A percentile compares a stretch with the other conserved stretches of the same genome.
These are phyloP conservation scores for Dothiorella sarmentorum DNA, from an alignment of 2,329 filamentous ascomycete genomes.

Conservation along the genomic window DNA sequence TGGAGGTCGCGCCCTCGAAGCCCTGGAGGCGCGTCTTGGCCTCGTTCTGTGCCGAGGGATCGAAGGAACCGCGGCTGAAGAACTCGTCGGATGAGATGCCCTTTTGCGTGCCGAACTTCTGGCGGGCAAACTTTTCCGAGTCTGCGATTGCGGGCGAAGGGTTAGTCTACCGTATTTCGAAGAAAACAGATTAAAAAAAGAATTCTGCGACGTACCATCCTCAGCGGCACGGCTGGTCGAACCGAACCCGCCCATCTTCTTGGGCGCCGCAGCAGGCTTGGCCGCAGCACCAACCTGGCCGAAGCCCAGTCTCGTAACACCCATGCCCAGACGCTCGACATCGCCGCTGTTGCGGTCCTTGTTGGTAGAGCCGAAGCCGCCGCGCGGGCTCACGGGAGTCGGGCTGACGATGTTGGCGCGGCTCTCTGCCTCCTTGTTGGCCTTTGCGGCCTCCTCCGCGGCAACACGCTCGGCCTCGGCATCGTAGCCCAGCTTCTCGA, in stretches of 20 bases:
- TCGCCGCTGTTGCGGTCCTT: constrained; percentile 64
- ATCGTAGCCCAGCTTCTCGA: constrained; percentile 93
- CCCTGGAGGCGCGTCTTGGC: constrained; percentile 84
- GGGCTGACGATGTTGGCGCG: constrained; percentile 66
- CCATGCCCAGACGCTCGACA: constrained; percentile 86
- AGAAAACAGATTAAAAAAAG: background rate
- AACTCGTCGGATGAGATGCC: constrained; percentile 97
- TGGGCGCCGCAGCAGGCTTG: constrained; percentile 59
- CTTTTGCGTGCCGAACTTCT: constrained; percentile 90
- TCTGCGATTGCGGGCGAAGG: background rate
- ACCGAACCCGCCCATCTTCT: constrained; percentile 85
- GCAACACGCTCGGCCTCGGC: constrained; percentile 74
- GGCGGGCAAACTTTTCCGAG: constrained; percentile 75
- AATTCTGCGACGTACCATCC: constrained; percentile 50
- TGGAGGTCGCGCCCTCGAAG: constrained; percentile 87
- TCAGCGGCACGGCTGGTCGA: constrained; percentile 70
- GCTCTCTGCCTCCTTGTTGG: constrained; percentile 24
- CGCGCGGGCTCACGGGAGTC: constrained; percentile 67
- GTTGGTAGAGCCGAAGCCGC: constrained; percentile 61
- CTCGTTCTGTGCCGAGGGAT: constrained; percentile 75
- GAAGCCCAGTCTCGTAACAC: constrained; percentile 79
- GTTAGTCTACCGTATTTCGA: background rate
- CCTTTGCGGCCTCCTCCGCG: constrained; percentile 43
- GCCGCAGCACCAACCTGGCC: constrained; percentile 73
- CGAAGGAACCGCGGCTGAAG: constrained; percentile 86